Evolutionary conservation across 495 filamentous ascomycete genomes (phyloP), one percentile per base, ranked within the genome.

Genomic region (Penicillium turbatum): DNA sequence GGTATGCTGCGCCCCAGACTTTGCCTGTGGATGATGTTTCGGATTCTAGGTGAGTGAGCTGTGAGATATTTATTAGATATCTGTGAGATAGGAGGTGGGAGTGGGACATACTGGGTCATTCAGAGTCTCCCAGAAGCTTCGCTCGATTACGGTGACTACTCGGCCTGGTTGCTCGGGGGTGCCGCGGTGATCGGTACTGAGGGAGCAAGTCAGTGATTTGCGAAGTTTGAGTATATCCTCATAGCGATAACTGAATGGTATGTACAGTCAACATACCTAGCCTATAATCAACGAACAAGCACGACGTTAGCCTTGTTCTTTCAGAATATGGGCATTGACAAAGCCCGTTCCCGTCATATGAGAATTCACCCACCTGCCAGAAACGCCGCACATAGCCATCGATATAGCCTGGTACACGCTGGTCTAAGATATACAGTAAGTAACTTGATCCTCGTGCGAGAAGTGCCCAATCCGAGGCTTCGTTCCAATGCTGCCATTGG

Each of bases 1-100:
- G 90, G 71, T 97, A 99, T 36, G 91, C 92, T 4, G 86, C 88
- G 51, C 95, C 95, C 89, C 91, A 96, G 56, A 95, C 88, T 59
- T 51, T 88, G 74, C 41, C 82, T 70, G 39, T 83, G 71, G 54
- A 78, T 62, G 63, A 52, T 6, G 62, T 62, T 37, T 63, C 48
- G 15, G 64, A 66, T 60, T 76, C 73, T 3, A 66, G 53, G 35
- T 63, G 53, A 24, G 72, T 61, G 17, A 72, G 65, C 72, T 76
- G 39, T 55, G 8, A 10, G 2, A 6, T 12, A 27, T 40, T 49
- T 21, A 34, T 31, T 44, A 19, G 31, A 10, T 24, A 24, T 24
- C 6, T 31, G 24, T 15, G 16, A 4, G 5, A 29, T 2, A 46
- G 27, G 49, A 37, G 31, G 5, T 6, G 3, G 24, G 1, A 15